These are phyloP conservation scores for Oligophagozyma castellii DNA, from an alignment of 1,139 yeast genomes.

Conservation along the genomic window DNA sequence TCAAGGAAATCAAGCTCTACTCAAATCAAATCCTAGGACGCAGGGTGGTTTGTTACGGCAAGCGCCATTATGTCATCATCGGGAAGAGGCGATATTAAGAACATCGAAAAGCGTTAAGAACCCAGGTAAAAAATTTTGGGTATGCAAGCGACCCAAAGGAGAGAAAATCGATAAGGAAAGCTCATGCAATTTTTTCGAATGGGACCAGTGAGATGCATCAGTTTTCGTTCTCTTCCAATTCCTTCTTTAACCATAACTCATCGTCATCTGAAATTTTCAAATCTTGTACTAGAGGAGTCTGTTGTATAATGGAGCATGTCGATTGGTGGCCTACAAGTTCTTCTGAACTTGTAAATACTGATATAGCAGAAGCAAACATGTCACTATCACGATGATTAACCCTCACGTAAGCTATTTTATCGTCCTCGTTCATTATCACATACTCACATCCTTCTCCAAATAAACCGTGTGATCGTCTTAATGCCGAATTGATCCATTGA, in stretches of 20 bases:
- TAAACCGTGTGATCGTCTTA: conserved; percentile 26
- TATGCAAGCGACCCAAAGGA: conserved; percentile 32
- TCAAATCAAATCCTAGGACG: conserved; percentile 5
- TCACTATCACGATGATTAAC: conserved; percentile 21
- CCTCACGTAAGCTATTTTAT: conserved; percentile 16
- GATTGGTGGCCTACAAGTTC: conserved; percentile 18
- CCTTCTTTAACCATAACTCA: conserved; percentile 16
- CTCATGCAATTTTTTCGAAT: conserved; percentile 29
- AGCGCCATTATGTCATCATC: conserved; percentile 41
- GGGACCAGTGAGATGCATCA: conserved; percentile 19
- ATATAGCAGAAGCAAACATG: conserved; percentile 20
- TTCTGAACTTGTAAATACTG: conserved; percentile 20
- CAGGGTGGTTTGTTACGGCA: conserved; percentile 25
- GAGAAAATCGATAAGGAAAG: conserved; percentile 16
- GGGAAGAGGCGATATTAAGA: conserved; percentile 34
- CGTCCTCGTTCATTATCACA: conserved; percentile 16
- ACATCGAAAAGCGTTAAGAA: conserved; percentile 33
- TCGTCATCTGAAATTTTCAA: conserved; percentile 14
- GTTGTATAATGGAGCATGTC: conserved; percentile 11
- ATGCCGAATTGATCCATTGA: conserved; percentile 23
- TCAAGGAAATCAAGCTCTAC: background rate
- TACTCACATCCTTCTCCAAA: conserved; percentile 28
- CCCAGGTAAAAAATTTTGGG: conserved; percentile 49
- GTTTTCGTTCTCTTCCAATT: conserved; percentile 10
- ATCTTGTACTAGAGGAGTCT: conserved; percentile 6